Conservation (phyloP, 768 basidiomycete genomes). For the Harrya chromipes region DNA sequence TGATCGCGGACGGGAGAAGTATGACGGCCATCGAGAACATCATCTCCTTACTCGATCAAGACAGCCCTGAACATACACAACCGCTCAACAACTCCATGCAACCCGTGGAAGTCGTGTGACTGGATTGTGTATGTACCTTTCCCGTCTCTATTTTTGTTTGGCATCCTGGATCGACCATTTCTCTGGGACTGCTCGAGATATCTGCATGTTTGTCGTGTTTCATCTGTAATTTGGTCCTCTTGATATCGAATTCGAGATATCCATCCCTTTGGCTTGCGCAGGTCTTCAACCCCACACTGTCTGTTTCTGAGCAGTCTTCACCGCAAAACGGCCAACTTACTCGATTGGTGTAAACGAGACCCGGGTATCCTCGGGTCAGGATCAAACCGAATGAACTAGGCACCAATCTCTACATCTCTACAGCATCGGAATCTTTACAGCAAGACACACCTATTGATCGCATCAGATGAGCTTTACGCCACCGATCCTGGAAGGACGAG, state of each 20-base stretch:
- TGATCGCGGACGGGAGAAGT: constrained; percentile 25
- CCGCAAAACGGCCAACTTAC: too few species aligned
- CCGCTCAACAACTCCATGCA: not conserved
- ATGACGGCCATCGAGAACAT: constrained; percentile 24
- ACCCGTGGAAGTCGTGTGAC: constrained; percentile 9
- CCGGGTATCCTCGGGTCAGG: too few species aligned
- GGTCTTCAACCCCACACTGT: too few species aligned
- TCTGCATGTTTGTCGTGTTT: constrained; percentile 4
- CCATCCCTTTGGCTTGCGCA: not conserved
- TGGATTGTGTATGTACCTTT: not conserved
- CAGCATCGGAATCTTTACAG: too few species aligned
- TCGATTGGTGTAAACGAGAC: too few species aligned
- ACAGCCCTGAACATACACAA: constrained; percentile 13
- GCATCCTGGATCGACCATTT: not conserved
- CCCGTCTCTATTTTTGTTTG: not conserved
- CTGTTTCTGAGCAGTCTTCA: too few species aligned
- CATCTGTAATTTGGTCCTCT: not conserved
- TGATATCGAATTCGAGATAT: not conserved
- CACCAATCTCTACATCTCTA: too few species aligned
- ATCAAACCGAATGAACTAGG: too few species aligned
- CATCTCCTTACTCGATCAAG: constrained; percentile 29
- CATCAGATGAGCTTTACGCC: too few species aligned
- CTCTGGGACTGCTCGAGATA: not conserved
- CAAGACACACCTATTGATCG: too few species aligned
- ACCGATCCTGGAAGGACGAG: too few species aligned